Percentiles rank a stretch among this genome's conserved stretches.
phyloP scores from a whole-genome alignment of 208 protist species.

The Trypanosoma vivax region DNA sequence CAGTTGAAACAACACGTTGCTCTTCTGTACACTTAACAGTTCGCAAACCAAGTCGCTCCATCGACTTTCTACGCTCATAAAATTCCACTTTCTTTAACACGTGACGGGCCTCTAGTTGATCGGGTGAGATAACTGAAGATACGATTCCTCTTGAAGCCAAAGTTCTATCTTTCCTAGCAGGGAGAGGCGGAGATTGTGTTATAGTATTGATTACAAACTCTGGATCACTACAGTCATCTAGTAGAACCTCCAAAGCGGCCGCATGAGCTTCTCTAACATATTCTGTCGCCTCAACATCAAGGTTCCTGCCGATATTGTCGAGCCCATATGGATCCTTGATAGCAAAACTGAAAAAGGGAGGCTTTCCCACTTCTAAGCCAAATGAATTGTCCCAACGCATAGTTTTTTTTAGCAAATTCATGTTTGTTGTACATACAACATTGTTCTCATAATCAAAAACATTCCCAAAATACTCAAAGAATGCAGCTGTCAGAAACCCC shows the following conservation, averaged over 20 bases:
- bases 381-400: slow-evolving; percentile 69
- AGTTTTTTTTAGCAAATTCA: slow-evolving; percentile 53
- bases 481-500: slow-evolving; percentile 66
- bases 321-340: slow-evolving; percentile 87
- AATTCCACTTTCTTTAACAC: slow-evolving; percentile 73
- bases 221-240: slow-evolving; percentile 48
- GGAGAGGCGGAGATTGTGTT: slow-evolving; percentile 36
- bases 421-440: slow-evolving; percentile 81
- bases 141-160: slow-evolving; percentile 65
- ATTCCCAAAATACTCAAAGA: slow-evolving; percentile 82
- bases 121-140: slow-evolving; percentile 39
- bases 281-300: slow-evolving; percentile 44
- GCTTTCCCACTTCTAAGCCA: slow-evolving; percentile 23
- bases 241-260: slow-evolving; percentile 27
- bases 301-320: slow-evolving; percentile 84
- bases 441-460: slow-evolving; percentile 71
- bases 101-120: slow-evolving; percentile 77
- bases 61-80: slow-evolving; percentile 54
- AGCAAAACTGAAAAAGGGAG: slow-evolving; percentile 83
- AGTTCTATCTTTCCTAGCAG: slow-evolving; percentile 27
- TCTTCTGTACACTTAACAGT: slow-evolving; percentile 53
- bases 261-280: slow-evolving; percentile 57
- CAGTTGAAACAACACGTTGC: slow-evolving; percentile 55
- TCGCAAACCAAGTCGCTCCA: slow-evolving; percentile 59
- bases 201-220: slow-evolving; percentile 36